These are phyloP conservation scores for Ophiostoma fasciatum DNA, from an alignment of 2,329 filamentous ascomycete species.

Conservation along the genomic window DNA sequence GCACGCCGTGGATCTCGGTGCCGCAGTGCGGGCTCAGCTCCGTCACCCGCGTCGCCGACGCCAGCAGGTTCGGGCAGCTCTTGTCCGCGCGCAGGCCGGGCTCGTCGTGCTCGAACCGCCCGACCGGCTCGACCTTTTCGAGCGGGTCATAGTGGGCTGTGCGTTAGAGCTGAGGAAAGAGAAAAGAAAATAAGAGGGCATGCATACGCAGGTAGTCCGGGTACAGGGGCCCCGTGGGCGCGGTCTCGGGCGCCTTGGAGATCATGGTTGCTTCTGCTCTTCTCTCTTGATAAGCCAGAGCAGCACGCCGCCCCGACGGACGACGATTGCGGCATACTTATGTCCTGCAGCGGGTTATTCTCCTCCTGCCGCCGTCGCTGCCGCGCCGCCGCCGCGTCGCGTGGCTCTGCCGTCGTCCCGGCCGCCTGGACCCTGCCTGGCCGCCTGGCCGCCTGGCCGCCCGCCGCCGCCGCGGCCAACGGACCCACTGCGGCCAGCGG, in stretches of 20 bases:
- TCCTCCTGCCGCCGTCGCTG: too few relatives aligned
- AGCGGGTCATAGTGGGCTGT: slow-evolving; percentile 15
- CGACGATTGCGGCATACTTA: too few relatives aligned
- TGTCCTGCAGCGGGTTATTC: too few relatives aligned
- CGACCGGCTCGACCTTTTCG: slow-evolving; percentile 14
- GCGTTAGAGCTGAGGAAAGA: background rate
- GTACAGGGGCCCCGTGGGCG: slow-evolving; percentile 8
- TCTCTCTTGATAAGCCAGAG: too few relatives aligned
- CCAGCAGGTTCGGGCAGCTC: slow-evolving; percentile 13
- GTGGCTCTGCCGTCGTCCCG: too few relatives aligned
- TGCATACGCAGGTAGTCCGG: slow-evolving; percentile 13
- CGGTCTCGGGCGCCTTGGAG: slow-evolving; percentile 1
- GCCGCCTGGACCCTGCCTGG: too few relatives aligned
- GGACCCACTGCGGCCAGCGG: too few relatives aligned
- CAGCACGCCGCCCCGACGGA: too few relatives aligned
- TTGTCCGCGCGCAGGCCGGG: slow-evolving; percentile 15
- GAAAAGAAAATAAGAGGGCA: background rate
- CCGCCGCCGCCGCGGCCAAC: too few relatives aligned
- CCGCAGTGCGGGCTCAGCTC: slow-evolving; percentile 16
- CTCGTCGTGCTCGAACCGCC: slow-evolving; percentile 14
- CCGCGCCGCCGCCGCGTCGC: too few relatives aligned
- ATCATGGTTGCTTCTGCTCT: slow-evolving; percentile 4
- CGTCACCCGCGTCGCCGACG: slow-evolving; percentile 11
- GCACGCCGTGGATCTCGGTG: slow-evolving; percentile 14
- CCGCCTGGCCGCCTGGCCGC: too few relatives aligned